Percentiles rank a stretch among this genome's conserved stretches.
Conservation (phyloP, 176 grass and related monocot genomes). For the Bromus sterilis region DNA sequence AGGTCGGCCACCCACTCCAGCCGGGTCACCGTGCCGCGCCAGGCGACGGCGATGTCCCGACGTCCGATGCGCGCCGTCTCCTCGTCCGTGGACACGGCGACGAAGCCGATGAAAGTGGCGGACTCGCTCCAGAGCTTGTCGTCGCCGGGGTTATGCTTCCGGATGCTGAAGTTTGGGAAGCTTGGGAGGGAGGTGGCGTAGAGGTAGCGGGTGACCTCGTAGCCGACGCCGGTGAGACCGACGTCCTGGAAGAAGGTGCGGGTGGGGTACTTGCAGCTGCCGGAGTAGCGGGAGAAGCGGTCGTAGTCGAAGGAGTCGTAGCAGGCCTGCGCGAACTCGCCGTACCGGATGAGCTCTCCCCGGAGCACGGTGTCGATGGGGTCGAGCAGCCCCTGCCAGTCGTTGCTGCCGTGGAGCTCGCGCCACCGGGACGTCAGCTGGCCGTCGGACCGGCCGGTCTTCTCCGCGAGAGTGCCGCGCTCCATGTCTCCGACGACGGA, state of each 20-base stretch:
- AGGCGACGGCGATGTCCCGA: constrained; percentile 54
- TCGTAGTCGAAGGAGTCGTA: constrained; percentile 73
- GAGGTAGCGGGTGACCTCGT: constrained; percentile 45
- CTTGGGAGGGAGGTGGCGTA: constrained; percentile 36
- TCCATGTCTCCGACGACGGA: not conserved
- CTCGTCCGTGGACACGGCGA: constrained; percentile 32
- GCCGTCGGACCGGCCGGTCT: not conserved
- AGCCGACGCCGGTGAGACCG: constrained; percentile 27
- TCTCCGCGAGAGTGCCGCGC: not conserved
- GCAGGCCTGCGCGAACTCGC: constrained; percentile 62
- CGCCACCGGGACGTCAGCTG: constrained; percentile 38
- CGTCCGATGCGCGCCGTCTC: constrained; percentile 41
- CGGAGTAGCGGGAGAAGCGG: constrained; percentile 48
- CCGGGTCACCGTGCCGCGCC: constrained; percentile 59
- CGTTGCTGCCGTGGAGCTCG: constrained; percentile 48
- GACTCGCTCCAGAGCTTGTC: constrained; percentile 44
- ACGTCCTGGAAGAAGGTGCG: constrained; percentile 35
- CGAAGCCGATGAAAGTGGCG: constrained; percentile 74
- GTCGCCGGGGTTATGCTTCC: not conserved
- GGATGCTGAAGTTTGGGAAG: not conserved
- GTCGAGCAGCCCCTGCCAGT: constrained; percentile 48
- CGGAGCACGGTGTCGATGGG: constrained; percentile 51
- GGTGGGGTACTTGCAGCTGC: constrained; percentile 43
- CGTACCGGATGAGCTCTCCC: constrained; percentile 59
- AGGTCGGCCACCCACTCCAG: constrained; percentile 71